Evolutionary conservation across 305 asterid species (phyloP), one percentile per base, ranked within the genome.

Genomic region (Fraxinus baroniana): DNA sequence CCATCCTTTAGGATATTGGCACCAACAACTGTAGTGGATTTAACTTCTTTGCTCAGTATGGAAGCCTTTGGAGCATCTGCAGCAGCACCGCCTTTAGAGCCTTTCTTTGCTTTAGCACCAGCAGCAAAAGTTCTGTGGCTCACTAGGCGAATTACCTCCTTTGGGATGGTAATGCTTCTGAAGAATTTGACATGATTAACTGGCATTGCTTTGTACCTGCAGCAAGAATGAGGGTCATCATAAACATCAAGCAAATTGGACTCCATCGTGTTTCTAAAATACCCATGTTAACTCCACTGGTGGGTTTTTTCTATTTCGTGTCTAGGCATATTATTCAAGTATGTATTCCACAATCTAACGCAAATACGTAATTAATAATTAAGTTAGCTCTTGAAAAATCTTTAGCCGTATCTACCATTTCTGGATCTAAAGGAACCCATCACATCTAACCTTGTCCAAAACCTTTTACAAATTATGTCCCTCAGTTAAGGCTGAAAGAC

Each of bases 131-230:
- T 39, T 39, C 49, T 39, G 15, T 9, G 49, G 49, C 49, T 39
- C 49, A 39, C 49, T 9, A 39, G 49, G 49, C 49, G 49, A 39
- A 39, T 39, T 39, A 39, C 49, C 49, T 39, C 49, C 49, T 9
- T 39, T 39, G 49, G 13, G 49, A 39, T 72, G 76, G 87, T 62
- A 41, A 83, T 46, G 79, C 80, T 85, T 87, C 88, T 86, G 86
- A 90, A 52, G 36, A 89, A 84, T 83, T 85, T 87, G 75, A 88
- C 30, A 60, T 81, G 84, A 79, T 81, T 77, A 36, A 88, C 76
- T 68, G 90, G 76, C 95, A 90, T 94, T 49, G 86, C 84, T 87
- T 79, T 70, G 24, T 18, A 72, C 88, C 92, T 87, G 89, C 84
- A 83, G 78, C 80, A 86, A 15, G 36, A 86, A 70, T 76, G 78